Conservation (phyloP, 1,284 basidiomycete genomes). For the Boletellus deceptivus region DNA sequence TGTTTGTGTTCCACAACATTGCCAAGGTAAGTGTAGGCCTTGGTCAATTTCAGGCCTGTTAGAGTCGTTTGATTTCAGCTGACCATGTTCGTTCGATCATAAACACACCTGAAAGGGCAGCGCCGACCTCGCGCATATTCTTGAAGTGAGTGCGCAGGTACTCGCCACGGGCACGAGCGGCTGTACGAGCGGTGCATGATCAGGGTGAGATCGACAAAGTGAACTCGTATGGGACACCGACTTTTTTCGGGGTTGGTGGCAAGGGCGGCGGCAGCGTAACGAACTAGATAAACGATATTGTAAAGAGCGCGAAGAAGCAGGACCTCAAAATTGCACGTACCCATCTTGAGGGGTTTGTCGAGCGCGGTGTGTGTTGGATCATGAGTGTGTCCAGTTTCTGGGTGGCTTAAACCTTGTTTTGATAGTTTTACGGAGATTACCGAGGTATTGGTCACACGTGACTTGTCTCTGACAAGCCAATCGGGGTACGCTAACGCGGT, state of each 20-base stretch:
- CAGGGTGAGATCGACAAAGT: slow-evolving; percentile 13
- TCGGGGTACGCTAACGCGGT: not conserved
- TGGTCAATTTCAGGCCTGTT: slow-evolving; percentile 88
- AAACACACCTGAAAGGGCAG: slow-evolving; percentile 76
- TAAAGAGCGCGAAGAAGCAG: slow-evolving; percentile 8
- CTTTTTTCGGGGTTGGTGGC: slow-evolving; percentile 93
- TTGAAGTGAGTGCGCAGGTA: slow-evolving; percentile 99
- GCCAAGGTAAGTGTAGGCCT: slow-evolving; percentile 93
- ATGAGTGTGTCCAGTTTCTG: not conserved
- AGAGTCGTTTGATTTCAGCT: not conserved
- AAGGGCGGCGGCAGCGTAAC: slow-evolving; percentile 85
- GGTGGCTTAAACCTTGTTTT: slow-evolving; percentile 36
- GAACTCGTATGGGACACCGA: slow-evolving; percentile 39
- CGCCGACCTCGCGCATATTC: slow-evolving; percentile 98
- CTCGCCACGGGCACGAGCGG: slow-evolving; percentile 90
- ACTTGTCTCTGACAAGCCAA: not conserved
- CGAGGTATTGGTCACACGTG: slow-evolving; percentile 7
- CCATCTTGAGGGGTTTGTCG: slow-evolving; percentile 36
- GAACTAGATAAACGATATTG: slow-evolving; percentile 52
- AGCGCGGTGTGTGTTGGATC: slow-evolving; percentile 16
- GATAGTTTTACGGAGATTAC: slow-evolving; percentile 33
- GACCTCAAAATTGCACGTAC: slow-evolving; percentile 20
- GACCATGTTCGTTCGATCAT: not conserved
- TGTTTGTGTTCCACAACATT: slow-evolving; percentile 98
- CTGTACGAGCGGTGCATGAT: slow-evolving; percentile 41